Percentiles rank a stretch among this genome's conserved stretches.
These are phyloP conservation scores for Geotrichum restrictum DNA, from an alignment of 1,139 yeast genomes.

Conservation along the genomic window DNA sequence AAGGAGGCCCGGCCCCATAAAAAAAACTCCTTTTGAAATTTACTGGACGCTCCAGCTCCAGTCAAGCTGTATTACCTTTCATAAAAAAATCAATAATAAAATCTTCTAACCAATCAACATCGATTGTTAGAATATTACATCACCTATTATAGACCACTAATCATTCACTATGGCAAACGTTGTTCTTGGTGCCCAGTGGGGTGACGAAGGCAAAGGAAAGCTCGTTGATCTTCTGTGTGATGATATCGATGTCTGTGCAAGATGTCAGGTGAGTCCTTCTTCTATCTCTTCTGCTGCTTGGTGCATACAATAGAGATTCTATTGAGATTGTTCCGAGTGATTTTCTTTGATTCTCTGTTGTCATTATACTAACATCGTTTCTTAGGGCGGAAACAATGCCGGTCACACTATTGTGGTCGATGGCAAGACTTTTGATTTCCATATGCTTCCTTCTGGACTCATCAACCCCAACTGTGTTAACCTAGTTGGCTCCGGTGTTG, in stretches of 20 bases:
- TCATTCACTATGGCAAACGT: conserved; percentile 73
- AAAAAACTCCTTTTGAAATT: conserved; percentile 11
- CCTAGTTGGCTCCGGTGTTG: conserved; percentile 94
- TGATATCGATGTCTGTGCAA: conserved; percentile 90
- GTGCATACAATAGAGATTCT: no score
- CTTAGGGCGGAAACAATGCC: conserved; percentile 90
- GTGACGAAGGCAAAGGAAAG: conserved; percentile 99
- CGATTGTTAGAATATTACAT: conserved; percentile 1
- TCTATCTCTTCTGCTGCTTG: no score
- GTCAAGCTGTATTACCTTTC: conserved; percentile 21
- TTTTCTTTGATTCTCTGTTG: conserved; percentile 17
- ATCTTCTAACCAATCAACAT: not conserved
- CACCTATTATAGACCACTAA: not conserved
- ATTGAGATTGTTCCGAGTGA: no score
- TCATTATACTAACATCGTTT: not conserved
- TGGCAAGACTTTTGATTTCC: conserved; percentile 88
- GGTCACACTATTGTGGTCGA: conserved; percentile 97
- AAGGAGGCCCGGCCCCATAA: conserved; percentile 4
- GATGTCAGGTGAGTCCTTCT: conserved; percentile 58
- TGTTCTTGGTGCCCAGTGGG: conserved; percentile 98
- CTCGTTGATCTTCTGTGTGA: conserved; percentile 91
- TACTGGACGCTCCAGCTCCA: conserved; percentile 23
- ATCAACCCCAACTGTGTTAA: conserved; percentile 89
- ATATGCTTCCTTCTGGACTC: conserved; percentile 95
- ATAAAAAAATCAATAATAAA: not conserved